Percentiles rank a stretch among this genome's conserved stretches.
phyloP scores from a whole-genome alignment of 176 grass and related monocot species.

The Aegilops longissima region DNA sequence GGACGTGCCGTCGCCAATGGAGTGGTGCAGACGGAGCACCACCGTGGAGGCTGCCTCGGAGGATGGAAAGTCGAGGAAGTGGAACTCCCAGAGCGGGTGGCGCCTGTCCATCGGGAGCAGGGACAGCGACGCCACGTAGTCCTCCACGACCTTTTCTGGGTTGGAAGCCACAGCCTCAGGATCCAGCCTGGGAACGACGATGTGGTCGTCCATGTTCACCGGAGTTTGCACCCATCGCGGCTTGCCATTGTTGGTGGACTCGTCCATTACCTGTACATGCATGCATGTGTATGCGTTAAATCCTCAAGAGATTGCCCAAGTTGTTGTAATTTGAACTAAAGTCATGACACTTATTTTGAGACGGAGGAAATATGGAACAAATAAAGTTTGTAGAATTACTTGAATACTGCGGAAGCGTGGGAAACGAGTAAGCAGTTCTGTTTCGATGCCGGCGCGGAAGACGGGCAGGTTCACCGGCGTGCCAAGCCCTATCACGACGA shows the following conservation, averaged over 20 bases:
- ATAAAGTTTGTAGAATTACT: neutral
- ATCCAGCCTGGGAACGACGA: neutral
- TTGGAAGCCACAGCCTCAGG: neutral
- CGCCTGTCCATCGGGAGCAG: constrained; percentile 28
- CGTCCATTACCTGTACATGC: neutral
- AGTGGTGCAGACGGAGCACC: constrained; percentile 4
- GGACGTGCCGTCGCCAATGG: neutral
- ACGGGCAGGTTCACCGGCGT: neutral
- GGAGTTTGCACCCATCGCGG: neutral
- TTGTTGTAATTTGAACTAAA: too few relatives aligned
- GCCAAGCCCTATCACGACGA: too few relatives aligned
- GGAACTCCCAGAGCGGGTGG: constrained; percentile 63
- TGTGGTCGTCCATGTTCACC: neutral
- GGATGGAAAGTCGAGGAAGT: constrained; percentile 61
- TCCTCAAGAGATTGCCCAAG: too few relatives aligned
- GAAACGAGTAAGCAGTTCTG: neutral
- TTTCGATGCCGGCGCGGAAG: constrained; percentile 14
- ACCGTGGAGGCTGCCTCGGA: constrained; percentile 25
- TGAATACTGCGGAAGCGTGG: constrained; percentile 10
- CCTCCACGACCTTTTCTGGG: neutral
- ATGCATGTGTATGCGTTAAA: neutral
- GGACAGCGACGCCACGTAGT: constrained; percentile 28
- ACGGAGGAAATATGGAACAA: neutral
- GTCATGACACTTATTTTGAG: too few relatives aligned
- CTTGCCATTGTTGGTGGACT: neutral